Conservation (phyloP, 1,139 yeast genomes). For the Spathaspora sp. region DNA sequence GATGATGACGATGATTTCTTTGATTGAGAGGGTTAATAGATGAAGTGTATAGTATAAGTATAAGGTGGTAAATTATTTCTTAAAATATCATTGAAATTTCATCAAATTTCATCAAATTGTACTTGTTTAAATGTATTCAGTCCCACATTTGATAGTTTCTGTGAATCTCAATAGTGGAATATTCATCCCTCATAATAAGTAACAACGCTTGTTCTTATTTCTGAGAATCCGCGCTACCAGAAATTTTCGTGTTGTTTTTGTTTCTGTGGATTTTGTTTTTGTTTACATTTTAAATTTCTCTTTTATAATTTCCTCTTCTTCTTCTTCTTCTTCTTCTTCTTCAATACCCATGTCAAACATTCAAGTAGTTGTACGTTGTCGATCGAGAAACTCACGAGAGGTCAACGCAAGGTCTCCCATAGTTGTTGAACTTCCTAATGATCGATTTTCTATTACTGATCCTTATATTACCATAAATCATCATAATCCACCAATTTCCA, state of each 20-base stretch:
- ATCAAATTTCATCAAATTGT: too few relatives aligned
- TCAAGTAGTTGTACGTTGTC: constrained; percentile 84
- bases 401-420: constrained; percentile 69
- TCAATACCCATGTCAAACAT: constrained; percentile 47
- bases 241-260: background rate
- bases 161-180: background rate
- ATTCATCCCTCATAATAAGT: too few relatives aligned
- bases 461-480: constrained; percentile 43
- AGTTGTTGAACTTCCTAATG: constrained; percentile 62
- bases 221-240: background rate
- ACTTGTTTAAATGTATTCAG: too few relatives aligned
- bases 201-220: too few relatives aligned
- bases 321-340: constrained; percentile 46
- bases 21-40: constrained; percentile 20
- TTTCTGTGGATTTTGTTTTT: constrained; percentile 3
- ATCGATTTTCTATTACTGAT: constrained; percentile 35
- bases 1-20: constrained; percentile 33
- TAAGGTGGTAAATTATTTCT: too few relatives aligned
- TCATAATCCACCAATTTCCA: background rate
- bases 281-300: constrained; percentile 8
- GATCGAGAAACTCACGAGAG: constrained; percentile 78
- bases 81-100: too few relatives aligned
- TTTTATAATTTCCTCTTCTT: constrained; percentile 28
- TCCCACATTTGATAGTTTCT: too few relatives aligned
- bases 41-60: too few relatives aligned